phyloP scores from a whole-genome alignment of 2,329 filamentous ascomycete species.

The Pseudocercospora vitis region DNA sequence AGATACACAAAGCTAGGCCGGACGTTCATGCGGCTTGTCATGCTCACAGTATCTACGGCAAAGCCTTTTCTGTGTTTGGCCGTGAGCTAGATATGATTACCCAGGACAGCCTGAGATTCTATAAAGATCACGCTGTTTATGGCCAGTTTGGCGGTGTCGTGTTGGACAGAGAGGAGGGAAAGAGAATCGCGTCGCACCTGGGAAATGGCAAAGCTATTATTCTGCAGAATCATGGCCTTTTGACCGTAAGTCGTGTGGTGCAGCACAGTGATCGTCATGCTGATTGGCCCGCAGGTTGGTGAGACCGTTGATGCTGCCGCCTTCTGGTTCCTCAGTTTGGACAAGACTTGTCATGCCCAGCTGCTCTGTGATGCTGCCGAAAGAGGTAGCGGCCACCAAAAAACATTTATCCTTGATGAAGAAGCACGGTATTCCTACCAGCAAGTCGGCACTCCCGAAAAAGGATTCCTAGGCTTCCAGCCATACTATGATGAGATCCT shows the following conservation, averaged over 20 bases:
- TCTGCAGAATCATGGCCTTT: conserved; percentile 48
- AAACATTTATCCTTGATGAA: conserved; percentile 43
- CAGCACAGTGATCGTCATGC: neutral
- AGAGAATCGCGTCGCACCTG: conserved; percentile 43
- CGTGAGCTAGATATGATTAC: conserved; percentile 50
- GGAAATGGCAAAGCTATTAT: conserved; percentile 44
- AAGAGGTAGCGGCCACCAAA: conserved; percentile 41
- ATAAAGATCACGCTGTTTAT: conserved; percentile 46
- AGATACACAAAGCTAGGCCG: conserved; percentile 44
- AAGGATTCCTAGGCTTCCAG: conserved; percentile 53
- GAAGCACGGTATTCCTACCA: conserved; percentile 44
- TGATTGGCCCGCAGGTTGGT: conserved; percentile 27
- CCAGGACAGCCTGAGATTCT: conserved; percentile 49
- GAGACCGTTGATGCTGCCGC: conserved; percentile 47
- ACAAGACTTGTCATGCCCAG: conserved; percentile 50
- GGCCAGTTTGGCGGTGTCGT: conserved; percentile 49
- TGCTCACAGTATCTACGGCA: conserved; percentile 49
- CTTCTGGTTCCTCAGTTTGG: conserved; percentile 49
- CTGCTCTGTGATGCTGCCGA: conserved; percentile 47
- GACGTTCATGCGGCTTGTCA: conserved; percentile 45
- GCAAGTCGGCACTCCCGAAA: conserved; percentile 50
- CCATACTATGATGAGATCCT: conserved; percentile 57
- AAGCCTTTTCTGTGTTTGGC: conserved; percentile 50
- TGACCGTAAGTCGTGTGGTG: conserved; percentile 39
- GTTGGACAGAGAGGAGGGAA: conserved; percentile 46